Evolutionary conservation across 495 filamentous ascomycete genomes (phyloP).

Genomic region (Penicillium ochrochloron): DNA sequence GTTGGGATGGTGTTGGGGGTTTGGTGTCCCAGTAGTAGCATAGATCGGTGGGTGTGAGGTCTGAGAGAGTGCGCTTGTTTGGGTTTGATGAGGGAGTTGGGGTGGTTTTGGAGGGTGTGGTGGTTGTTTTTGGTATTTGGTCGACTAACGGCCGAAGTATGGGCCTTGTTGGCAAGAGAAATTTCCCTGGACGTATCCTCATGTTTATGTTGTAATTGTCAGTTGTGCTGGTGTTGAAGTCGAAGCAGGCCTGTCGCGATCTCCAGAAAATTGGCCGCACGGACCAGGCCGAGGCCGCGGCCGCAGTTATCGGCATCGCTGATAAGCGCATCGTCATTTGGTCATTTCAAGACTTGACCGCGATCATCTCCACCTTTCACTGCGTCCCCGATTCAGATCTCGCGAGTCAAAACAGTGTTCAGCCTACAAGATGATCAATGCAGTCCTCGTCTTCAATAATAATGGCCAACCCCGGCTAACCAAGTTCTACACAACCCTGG

Average conservation of each 20-base stretch:
- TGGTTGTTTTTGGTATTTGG: slow-evolving; percentile 9
- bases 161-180: slow-evolving; percentile 2
- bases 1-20: slow-evolving; percentile 57
- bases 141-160: not conserved
- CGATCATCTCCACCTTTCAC: slow-evolving; percentile 2
- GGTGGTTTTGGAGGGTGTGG: not conserved
- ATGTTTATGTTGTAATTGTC: slow-evolving; percentile 11
- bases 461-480: slow-evolving; percentile 93
- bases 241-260: slow-evolving; percentile 14
- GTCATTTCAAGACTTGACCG: not conserved
- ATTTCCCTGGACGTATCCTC: slow-evolving; percentile 13
- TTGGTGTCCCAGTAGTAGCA: slow-evolving; percentile 63
- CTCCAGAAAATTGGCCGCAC: slow-evolving; percentile 28
- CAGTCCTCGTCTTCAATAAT: slow-evolving; percentile 98
- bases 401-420: no score
- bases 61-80: slow-evolving; percentile 38
- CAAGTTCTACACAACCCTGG: slow-evolving; percentile 98
- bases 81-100: slow-evolving; percentile 27
- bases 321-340: slow-evolving; percentile 18
- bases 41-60: slow-evolving; percentile 43
- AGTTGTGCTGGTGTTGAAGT: not conserved
- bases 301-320: slow-evolving; percentile 13
- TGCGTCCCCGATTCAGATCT: not conserved
- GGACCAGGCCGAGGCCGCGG: slow-evolving; percentile 14
- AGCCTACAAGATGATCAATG: slow-evolving; percentile 85